Evolutionary conservation across 139 green algal genomes (phyloP).

Genomic region (Bryopsis sp.): DNA sequence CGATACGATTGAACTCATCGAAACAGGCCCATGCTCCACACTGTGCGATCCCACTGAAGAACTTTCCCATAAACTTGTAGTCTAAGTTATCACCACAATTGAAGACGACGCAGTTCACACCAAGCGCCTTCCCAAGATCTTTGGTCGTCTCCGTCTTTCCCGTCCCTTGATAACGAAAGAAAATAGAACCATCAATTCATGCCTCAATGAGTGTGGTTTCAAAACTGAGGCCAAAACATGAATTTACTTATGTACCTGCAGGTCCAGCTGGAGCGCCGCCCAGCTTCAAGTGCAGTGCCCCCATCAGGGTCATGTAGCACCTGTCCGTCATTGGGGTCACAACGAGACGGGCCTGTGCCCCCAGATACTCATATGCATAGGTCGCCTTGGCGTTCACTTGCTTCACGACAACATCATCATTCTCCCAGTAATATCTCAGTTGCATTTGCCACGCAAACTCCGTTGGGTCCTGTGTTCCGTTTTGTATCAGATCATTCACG

Average conservation of each 20-base stretch:
- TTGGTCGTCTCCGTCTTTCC: slow-evolving; percentile 88
- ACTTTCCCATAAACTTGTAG: slow-evolving; percentile 79
- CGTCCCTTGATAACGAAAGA: slow-evolving; percentile 34
- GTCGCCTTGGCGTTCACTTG: slow-evolving; percentile 62
- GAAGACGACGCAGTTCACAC: slow-evolving; percentile 85
- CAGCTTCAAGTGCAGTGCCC: slow-evolving; percentile 77
- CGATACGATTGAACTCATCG: slow-evolving; percentile 85
- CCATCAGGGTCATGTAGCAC: slow-evolving; percentile 84
- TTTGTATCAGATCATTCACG: slow-evolving; percentile 44
- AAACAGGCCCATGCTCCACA: slow-evolving; percentile 81
- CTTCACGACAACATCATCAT: slow-evolving; percentile 47
- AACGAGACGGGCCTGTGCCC: slow-evolving; percentile 69
- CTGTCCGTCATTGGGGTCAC: slow-evolving; percentile 80
- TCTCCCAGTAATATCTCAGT: slow-evolving; percentile 63
- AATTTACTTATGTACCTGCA: slow-evolving; percentile 36
- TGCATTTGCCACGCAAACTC: slow-evolving; percentile 87
- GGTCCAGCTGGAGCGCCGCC: slow-evolving; percentile 72
- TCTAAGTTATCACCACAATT: slow-evolving; percentile 87
- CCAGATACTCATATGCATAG: slow-evolving; percentile 87
- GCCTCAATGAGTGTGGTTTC: too few species aligned
- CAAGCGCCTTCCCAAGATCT: slow-evolving; percentile 77
- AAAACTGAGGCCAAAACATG: neutral
- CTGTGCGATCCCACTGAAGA: slow-evolving; percentile 74
- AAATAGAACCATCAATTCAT: too few species aligned
- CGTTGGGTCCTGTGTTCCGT: slow-evolving; percentile 34